Evolutionary conservation across 176 grass and related monocot species (phyloP).

Genomic region (Puccinellia tenuiflora): DNA sequence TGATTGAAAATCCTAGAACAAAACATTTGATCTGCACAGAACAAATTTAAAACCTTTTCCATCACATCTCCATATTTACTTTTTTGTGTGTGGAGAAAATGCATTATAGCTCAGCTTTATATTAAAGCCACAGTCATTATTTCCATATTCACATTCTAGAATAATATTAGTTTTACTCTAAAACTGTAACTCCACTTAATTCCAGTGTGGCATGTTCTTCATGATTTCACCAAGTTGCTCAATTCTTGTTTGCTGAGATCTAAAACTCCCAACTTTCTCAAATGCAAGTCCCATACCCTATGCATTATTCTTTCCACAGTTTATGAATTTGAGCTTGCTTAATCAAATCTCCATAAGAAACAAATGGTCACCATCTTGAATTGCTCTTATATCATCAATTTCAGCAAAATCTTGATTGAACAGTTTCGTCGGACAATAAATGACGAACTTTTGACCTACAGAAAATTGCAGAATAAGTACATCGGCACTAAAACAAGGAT

Average conservation of each 20-base stretch:
- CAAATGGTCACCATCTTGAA: conserved; percentile 76
- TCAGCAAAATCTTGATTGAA: conserved; percentile 65
- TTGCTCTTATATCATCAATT: conserved; percentile 78
- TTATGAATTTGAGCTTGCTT: not conserved
- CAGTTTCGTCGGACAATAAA: conserved; percentile 46
- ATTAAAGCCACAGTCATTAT: not conserved
- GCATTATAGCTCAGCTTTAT: no score
- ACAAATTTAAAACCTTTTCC: not conserved
- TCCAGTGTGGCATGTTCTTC: not conserved
- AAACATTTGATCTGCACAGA: conserved; percentile 14
- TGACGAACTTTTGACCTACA: conserved; percentile 62
- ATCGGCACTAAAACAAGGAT: not conserved
- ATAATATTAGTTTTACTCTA: not conserved
- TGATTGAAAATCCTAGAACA: conserved; percentile 7
- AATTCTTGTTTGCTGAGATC: not conserved
- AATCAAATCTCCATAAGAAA: conserved; percentile 51
- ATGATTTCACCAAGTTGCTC: not conserved
- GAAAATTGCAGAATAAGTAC: conserved; percentile 18
- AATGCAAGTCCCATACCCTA: not conserved
- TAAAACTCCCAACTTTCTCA: not conserved
- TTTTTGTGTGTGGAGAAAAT: no score
- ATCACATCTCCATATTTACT: not conserved
- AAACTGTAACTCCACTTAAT: not conserved
- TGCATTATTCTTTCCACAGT: not conserved
- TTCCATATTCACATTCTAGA: not conserved